These are phyloP conservation scores for Trichaptum fuscoviolaceum DNA, from an alignment of 768 basidiomycete genomes.

Conservation along the genomic window DNA sequence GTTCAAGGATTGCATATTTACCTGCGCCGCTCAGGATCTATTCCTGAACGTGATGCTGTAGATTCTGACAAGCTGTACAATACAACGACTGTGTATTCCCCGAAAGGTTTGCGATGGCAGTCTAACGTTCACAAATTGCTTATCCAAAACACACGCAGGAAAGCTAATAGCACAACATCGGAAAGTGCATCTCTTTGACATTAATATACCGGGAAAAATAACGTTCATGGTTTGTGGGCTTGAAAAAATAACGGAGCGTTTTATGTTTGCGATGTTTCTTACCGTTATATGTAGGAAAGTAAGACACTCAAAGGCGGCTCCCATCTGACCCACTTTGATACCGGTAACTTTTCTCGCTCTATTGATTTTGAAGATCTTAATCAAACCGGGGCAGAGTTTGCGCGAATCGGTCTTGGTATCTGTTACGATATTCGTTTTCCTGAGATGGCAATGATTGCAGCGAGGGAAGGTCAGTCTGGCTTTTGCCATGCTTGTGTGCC, in stretches of 20 bases:
- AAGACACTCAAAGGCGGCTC: constrained; percentile 79
- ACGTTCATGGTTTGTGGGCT: constrained; percentile 62
- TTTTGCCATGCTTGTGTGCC: background rate
- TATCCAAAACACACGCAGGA: constrained; percentile 38
- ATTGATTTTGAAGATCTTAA: background rate
- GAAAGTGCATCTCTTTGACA: constrained; percentile 96
- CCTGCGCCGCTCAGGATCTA: constrained; percentile 59
- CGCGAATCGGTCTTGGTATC: constrained; percentile 92
- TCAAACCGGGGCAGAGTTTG: constrained; percentile 60
- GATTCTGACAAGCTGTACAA: constrained; percentile 73
- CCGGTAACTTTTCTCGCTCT: constrained; percentile 43
- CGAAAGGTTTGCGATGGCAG: constrained; percentile 43
- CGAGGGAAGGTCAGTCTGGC: constrained; percentile 61
- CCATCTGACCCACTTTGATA: constrained; percentile 76
- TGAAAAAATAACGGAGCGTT: background rate
- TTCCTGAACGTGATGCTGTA: constrained; percentile 71
- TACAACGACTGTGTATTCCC: constrained; percentile 88
- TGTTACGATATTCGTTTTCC: constrained; percentile 97
- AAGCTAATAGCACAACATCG: constrained; percentile 84
- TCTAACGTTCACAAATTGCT: constrained; percentile 4
- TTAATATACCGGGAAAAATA: constrained; percentile 92
- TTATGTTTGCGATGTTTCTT: constrained; percentile 8
- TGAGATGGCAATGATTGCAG: constrained; percentile 87
- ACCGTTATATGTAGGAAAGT: constrained; percentile 59
- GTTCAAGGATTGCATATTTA: constrained; percentile 7